phyloP scores from a whole-genome alignment of 225 moss, liverwort and hornwort genomes.

The Sphagnum contortum region DNA sequence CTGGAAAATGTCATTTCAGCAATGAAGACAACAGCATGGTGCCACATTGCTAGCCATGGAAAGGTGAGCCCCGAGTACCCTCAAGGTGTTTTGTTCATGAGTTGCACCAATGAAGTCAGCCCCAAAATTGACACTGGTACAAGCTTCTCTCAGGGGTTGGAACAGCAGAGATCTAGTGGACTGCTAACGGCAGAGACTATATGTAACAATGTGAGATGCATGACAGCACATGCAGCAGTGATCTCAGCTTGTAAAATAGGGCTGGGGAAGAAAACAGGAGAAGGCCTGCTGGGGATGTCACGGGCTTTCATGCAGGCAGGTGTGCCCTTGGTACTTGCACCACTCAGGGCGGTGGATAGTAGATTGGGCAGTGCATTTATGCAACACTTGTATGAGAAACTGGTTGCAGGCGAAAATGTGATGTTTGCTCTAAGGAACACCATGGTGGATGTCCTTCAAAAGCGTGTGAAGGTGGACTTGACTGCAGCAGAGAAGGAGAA shows the following conservation, averaged over 20 bases:
- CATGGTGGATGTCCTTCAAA: slow-evolving; percentile 11
- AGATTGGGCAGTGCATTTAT: slow-evolving; percentile 4
- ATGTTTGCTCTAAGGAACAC: slow-evolving; percentile 8
- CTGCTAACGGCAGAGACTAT: slow-evolving; percentile 1
- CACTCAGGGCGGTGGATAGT: neutral
- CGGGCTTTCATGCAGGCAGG: slow-evolving; percentile 9
- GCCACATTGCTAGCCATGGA: slow-evolving; percentile 4
- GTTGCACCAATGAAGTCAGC: too few species aligned
- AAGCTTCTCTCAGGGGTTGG: too few species aligned
- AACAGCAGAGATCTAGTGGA: neutral
- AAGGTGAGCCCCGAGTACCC: slow-evolving; percentile 4
- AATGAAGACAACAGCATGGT: slow-evolving; percentile 4
- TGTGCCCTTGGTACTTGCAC: slow-evolving; percentile 4
- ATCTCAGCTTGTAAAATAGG: slow-evolving; percentile 2
- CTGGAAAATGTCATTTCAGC: neutral
- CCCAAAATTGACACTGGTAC: too few species aligned
- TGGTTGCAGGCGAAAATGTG: slow-evolving; percentile 6
- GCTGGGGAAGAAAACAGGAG: slow-evolving; percentile 2
- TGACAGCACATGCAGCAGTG: neutral
- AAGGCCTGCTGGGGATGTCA: slow-evolving; percentile 9
- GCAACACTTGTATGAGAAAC: neutral
- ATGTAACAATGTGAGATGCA: slow-evolving; percentile 1
- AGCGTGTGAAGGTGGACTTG: neutral
- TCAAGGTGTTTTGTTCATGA: slow-evolving; percentile 5
- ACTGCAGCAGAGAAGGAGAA: neutral